A percentile compares a stretch with the other conserved stretches of the same genome.
Conservation (phyloP, 306 rosid genomes). For the Ammopiptanthus mongolicus region DNA sequence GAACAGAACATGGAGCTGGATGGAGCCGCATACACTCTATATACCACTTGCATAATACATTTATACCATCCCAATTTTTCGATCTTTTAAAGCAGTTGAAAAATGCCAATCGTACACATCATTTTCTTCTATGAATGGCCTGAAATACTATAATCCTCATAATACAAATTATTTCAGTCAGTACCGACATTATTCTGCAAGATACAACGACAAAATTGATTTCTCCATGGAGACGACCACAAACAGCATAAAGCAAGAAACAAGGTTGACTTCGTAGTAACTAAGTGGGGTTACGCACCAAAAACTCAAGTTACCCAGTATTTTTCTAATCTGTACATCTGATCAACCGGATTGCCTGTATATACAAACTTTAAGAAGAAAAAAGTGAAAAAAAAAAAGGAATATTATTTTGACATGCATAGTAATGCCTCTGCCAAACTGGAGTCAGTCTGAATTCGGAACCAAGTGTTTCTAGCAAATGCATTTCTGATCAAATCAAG, state of each 20-base stretch:
- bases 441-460: neutral
- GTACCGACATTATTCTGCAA: slow-evolving; percentile 7
- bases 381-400: neutral
- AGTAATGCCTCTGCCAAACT: slow-evolving; percentile 3
- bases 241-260: slow-evolving; percentile 13
- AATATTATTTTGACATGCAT: neutral
- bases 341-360: slow-evolving; percentile 16
- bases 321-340: slow-evolving; percentile 33
- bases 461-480: slow-evolving; percentile 6
- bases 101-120: neutral
- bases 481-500: slow-evolving; percentile 5
- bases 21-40: neutral
- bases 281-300: slow-evolving; percentile 17
- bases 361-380: neutral
- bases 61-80: neutral
- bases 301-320: slow-evolving; percentile 19
- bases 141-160: neutral
- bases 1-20: neutral
- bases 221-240: slow-evolving; percentile 31
- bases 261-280: slow-evolving; percentile 6
- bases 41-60: neutral
- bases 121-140: neutral
- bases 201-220: slow-evolving; percentile 36
- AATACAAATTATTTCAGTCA: slow-evolving; percentile 3
- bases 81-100: neutral